Evolutionary conservation across 2,329 filamentous ascomycete species (phyloP), one percentile per base, ranked within the genome.

Genomic region (Colletotrichum phormii): DNA sequence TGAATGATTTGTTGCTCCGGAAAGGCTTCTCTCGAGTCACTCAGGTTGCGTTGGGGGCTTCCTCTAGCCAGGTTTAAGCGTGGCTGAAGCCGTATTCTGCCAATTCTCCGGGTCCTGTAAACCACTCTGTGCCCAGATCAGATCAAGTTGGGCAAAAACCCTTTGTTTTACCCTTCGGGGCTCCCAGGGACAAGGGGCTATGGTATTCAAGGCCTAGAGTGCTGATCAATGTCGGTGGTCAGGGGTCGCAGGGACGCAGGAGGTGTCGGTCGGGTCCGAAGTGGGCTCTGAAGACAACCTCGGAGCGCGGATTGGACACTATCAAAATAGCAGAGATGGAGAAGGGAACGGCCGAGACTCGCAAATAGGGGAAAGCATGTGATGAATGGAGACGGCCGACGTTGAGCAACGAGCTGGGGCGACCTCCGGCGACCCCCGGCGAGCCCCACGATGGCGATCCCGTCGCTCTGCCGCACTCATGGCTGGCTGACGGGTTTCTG

Each of bases 361-460:
- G 33, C 62, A 53, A 71, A 62, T 35, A 24, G 37, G 51, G 29
- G 46, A 57, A 54, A 61, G 55, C 61, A 73, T 73, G 66, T 65
- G 71, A 73, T 42, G 57, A 13, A 42, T 64, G 70, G 70, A 72
- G 60, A 42, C 66, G 66, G 61, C 66, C 66, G 66, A 66, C 33
- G 46, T 35, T 51, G 60, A 29, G 37, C 33, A 42, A 57, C 4
- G 35, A 53, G 26, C 65, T 55, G 46, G 67, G 67, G 67, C 49
- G 37, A 59, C 29, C 58, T 68, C n/a, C n/a, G n/a, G n/a, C n/a
- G n/a, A n/a, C n/a, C n/a, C n/a, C 59, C 69, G 29, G 37, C 35
- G 24, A 64, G 69, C 58, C 59, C 70, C 65, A 64, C 59, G 60
- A 26, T 49, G 70, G 59, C 46, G 65, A 72, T 64, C 65, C 53